Evolutionary conservation across 176 grass and related monocot genomes (phyloP).

Genomic region (Aegilops longissima): DNA sequence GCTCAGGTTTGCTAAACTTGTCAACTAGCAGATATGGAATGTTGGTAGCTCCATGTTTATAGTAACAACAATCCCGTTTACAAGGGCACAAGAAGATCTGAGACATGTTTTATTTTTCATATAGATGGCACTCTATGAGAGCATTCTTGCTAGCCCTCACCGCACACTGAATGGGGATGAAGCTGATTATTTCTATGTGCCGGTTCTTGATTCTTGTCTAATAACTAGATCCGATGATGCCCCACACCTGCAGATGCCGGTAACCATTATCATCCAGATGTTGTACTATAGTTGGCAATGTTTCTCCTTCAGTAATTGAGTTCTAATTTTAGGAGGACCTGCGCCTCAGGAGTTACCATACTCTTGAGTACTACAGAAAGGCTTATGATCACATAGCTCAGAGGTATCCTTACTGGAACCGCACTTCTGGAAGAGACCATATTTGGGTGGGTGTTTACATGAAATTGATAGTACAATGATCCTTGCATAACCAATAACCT

Average conservation of each 20-base stretch:
- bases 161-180: slow-evolving; percentile 91
- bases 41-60: slow-evolving; percentile 1
- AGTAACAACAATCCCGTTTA: slow-evolving; percentile 5
- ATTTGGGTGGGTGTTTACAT: slow-evolving; percentile 76
- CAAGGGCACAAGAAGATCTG: slow-evolving; percentile 18
- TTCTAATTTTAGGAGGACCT: slow-evolving; percentile 47
- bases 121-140: slow-evolving; percentile 93
- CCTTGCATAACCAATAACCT: slow-evolving; percentile 11
- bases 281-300: slow-evolving; percentile 2
- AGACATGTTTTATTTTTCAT: slow-evolving; percentile 35
- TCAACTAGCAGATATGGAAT: slow-evolving; percentile 20
- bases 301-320: slow-evolving; percentile 25
- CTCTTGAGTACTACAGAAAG: slow-evolving; percentile 80
- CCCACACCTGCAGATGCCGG: slow-evolving; percentile 64
- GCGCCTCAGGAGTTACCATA: slow-evolving; percentile 61
- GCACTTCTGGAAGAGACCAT: slow-evolving; percentile 88
- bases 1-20: slow-evolving; percentile 67
- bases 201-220: slow-evolving; percentile 89
- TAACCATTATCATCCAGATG: slow-evolving; percentile 37
- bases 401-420: slow-evolving; percentile 88
- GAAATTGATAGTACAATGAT: slow-evolving; percentile 19
- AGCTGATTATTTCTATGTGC: slow-evolving; percentile 99
- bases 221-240: slow-evolving; percentile 91
- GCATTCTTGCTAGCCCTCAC: slow-evolving; percentile 91
- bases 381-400: slow-evolving; percentile 90